phyloP scores from a whole-genome alignment of 2,329 filamentous ascomycete species.

The Rhynchosporium secalis region DNA sequence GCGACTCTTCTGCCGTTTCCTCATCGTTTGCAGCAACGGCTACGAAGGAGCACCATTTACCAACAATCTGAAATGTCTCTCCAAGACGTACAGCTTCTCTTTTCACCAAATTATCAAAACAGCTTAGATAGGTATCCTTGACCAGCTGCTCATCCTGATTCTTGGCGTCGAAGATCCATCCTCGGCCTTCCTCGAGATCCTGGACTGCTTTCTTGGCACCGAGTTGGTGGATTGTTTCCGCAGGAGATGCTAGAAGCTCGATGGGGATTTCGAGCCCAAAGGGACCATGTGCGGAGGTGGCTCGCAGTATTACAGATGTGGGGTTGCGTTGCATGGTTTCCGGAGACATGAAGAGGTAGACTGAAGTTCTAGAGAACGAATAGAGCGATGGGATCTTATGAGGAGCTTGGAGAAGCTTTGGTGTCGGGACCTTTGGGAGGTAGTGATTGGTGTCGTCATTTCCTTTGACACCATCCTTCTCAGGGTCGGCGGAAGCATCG shows the following conservation, averaged over 20 bases:
- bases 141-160: slow-evolving; percentile 46
- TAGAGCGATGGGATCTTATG: slow-evolving; percentile 63
- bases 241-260: slow-evolving; percentile 46
- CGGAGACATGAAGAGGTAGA: slow-evolving; percentile 65
- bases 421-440: slow-evolving; percentile 53
- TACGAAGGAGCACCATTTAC: slow-evolving; percentile 73
- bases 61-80: slow-evolving; percentile 63
- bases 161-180: slow-evolving; percentile 60
- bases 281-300: slow-evolving; percentile 56
- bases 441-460: slow-evolving; percentile 46
- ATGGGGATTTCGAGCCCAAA: slow-evolving; percentile 66
- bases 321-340: slow-evolving; percentile 47
- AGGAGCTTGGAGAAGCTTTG: slow-evolving; percentile 65
- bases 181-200: slow-evolving; percentile 69
- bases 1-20: slow-evolving; percentile 9
- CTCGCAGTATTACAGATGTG: slow-evolving; percentile 58
- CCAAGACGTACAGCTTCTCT: slow-evolving; percentile 67
- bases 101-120: slow-evolving; percentile 61
- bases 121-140: slow-evolving; percentile 49
- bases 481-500: slow-evolving; percentile 44
- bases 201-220: slow-evolving; percentile 66
- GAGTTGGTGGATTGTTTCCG: slow-evolving; percentile 66
- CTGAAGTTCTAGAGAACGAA: slow-evolving; percentile 63
- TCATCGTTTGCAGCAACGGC: slow-evolving; percentile 54
- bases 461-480: slow-evolving; percentile 37